Conservation (phyloP, 1,284 basidiomycete species). For the Xerocomus nothofagi region DNA sequence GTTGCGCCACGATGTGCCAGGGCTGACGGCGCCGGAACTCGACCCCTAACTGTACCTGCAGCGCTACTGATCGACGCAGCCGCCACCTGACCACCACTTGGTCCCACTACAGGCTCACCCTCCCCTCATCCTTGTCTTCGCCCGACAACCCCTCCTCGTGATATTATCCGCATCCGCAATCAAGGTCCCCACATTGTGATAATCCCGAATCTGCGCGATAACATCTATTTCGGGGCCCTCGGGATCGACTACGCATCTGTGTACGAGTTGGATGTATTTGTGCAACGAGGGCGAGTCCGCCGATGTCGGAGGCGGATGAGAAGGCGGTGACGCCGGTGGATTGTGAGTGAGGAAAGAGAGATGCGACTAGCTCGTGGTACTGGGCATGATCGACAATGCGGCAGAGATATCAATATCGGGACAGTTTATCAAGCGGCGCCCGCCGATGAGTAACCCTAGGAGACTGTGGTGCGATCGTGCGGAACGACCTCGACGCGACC, state of each 20-base stretch:
- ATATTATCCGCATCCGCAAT: slow-evolving; percentile 78
- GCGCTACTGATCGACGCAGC: too few relatives aligned
- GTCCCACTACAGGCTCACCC: neutral
- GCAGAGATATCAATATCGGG: slow-evolving; percentile 74
- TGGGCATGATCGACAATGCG: slow-evolving; percentile 80
- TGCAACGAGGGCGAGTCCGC: slow-evolving; percentile 81
- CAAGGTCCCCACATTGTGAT: slow-evolving; percentile 67
- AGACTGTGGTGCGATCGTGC: slow-evolving; percentile 63
- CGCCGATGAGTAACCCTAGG: slow-evolving; percentile 82
- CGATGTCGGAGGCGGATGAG: slow-evolving; percentile 57
- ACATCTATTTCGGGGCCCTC: slow-evolving; percentile 59
- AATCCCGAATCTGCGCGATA: slow-evolving; percentile 57
- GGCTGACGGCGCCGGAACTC: neutral
- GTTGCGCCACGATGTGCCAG: neutral
- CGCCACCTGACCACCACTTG: too few relatives aligned
- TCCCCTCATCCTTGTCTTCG: slow-evolving; percentile 21
- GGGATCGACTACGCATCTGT: slow-evolving; percentile 91
- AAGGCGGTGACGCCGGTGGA: slow-evolving; percentile 73
- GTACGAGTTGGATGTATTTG: slow-evolving; percentile 80
- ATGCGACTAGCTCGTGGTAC: slow-evolving; percentile 69
- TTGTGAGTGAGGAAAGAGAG: slow-evolving; percentile 49
- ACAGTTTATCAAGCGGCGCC: slow-evolving; percentile 68
- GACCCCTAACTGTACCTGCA: slow-evolving; percentile 28
- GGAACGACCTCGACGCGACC: slow-evolving; percentile 73
- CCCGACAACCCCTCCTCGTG: slow-evolving; percentile 58